Base-by-base conservation (phyloP, 2,329 filamentous ascomycete species). In the Trichoderma hamatum region DNA sequence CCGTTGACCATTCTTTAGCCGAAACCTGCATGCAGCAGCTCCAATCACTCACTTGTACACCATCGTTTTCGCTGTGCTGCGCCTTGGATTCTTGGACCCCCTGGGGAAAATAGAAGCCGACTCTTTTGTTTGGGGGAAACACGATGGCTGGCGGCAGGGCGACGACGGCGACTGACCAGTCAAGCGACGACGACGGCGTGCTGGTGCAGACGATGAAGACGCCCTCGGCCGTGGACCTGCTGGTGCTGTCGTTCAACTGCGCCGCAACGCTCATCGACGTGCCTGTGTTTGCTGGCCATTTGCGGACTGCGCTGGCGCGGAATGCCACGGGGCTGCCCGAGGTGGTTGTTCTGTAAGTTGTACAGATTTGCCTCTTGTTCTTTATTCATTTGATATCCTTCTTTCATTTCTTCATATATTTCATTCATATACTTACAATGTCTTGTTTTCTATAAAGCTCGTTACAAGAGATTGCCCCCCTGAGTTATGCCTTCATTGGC, bases 171-270 rank as follows among this genome's bases (percentile, higher is more conserved):
- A 19, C 39, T 52, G 16, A 54, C 26, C 36, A 32, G 34, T 16
- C 26, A 19, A 51, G 32, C 32, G 69, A 69, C 60, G 39, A 43
- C 39, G 39, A 43, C 63, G 70, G 71, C 55, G 39, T 43, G 19
- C 39, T 43, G 39, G 39, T 43, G 19, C 39, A 43, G 2, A n/a
- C 39, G 34, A 59, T 68, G 70, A 78, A 78, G 82, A 76, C 80
- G 66, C 75, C 78, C 62, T 83, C 84, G 52, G 81, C 84, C 49
- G 83, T 96, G 67, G 88, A 90, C 74, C 81, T 94, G 68, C 90
- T 97, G 75, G 86, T 97, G 71, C 80, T 97, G 66, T 97, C 94
- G 13, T 97, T 96, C 83, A 98, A 98, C 78, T 96, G 93, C 76
- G 95, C 87, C 36, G 92, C 92, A 73, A 85, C 85, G 66, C 80